Conservation (phyloP, 371 early-diverging fungal species). For the Mucor plumbeus region DNA sequence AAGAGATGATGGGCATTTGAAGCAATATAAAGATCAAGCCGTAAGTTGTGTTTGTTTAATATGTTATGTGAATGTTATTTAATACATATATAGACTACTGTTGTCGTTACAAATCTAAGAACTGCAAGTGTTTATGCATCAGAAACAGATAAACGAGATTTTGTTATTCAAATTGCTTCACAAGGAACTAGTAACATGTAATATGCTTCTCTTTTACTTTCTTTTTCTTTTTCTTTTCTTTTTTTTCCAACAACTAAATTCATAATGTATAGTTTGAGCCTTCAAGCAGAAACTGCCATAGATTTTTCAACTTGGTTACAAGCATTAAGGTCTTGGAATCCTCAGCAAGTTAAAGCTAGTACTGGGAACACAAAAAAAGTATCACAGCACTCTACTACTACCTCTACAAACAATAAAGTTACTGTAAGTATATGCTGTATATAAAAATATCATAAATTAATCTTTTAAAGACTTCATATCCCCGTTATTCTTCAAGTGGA, state of each 20-base stretch:
- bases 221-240: neutral
- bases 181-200: constrained; percentile 18
- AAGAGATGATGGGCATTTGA: constrained; percentile 33
- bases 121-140: constrained; percentile 24
- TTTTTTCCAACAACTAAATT: neutral
- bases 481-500: constrained; percentile 2
- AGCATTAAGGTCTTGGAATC: constrained; percentile 32
- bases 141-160: constrained; percentile 37
- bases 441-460: neutral
- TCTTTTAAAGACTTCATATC: neutral
- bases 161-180: constrained; percentile 28
- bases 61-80: neutral
- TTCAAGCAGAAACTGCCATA: constrained; percentile 37
- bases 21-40: constrained; percentile 29
- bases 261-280: constrained; percentile 13
- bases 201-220: neutral
- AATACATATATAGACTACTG: constrained; percentile 15
- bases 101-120: constrained; percentile 23
- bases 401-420: neutral
- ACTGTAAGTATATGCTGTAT: neutral
- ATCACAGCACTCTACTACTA: neutral
- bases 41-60: constrained; percentile 4
- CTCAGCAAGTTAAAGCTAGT: constrained; percentile 4
- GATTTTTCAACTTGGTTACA: constrained; percentile 40
- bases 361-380: neutral